Base-by-base conservation (phyloP, 306 rosid species). In the Gleditsia sinensis region DNA sequence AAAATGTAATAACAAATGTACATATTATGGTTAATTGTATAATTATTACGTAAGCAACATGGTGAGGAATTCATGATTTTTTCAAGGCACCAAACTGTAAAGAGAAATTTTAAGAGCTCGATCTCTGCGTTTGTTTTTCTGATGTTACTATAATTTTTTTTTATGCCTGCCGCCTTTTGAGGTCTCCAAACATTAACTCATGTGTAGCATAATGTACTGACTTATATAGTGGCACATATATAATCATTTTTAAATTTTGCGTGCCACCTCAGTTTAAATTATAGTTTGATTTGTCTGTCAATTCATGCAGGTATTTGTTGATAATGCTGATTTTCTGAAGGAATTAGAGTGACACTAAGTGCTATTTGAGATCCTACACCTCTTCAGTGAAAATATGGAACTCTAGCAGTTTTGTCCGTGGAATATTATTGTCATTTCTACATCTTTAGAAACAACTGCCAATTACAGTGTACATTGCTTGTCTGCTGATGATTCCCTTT, bases 241-340 rank as follows among this genome's bases (percentile, higher is more conserved):
- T 36, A 21, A 53, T 19, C 23, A 58, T 37, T 65, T 43, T 46
- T 8, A 63, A 59, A 55, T 23, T 67, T 43, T 37, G n/a, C 48
- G 48, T 28, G 34, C 27, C 49, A 2, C 73, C 28, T 67, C n/a
- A 17, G 24, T 71, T 42, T 69, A 45, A 50, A 36, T 72, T 28
- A 17, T 37, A 9, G 17, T 14, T 76, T 69, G 70, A 21, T 28
- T 66, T 27, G 16, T 66, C 36, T 42, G 20, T 57, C n/a, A 33
- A 54, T 51, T 76, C 75, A 34, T 68, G 82, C 88, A 86, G 93
- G 89, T 61, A 23, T 86, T 88, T 72, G 92, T 86, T 81, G 96
- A 86, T 73, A 84, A 90, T 60, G 71, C 76, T 49, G 93, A 88
- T 84, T 86, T 90, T 79, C 80, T 84, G 75, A 90, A 83, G 86